Conservation (phyloP, 768 basidiomycete species). For the Boletus rubroflammeus region DNA sequence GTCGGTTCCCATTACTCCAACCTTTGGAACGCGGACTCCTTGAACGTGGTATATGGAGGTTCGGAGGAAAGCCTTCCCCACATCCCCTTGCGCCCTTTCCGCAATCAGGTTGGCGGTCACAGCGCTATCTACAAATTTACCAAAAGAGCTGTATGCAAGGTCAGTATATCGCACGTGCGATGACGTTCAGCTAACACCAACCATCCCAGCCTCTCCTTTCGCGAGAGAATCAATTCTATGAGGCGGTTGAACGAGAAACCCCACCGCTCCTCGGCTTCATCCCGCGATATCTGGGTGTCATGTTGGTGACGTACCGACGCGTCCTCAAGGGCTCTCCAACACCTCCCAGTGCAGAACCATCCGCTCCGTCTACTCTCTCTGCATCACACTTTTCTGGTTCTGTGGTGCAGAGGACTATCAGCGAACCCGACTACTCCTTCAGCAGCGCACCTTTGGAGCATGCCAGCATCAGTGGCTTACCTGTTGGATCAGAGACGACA, state of each 20-base stretch:
- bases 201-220: conserved; percentile 81
- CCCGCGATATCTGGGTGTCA: conserved; percentile 97
- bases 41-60: conserved; percentile 41
- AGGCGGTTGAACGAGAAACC: conserved; percentile 90
- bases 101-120: conserved; percentile 98
- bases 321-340: conserved; percentile 47
- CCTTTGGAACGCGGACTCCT: conserved; percentile 32
- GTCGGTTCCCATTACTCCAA: background rate
- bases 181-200: conserved; percentile 11
- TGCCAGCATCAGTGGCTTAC: background rate
- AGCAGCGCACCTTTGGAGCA: background rate
- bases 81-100: conserved; percentile 91
- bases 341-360: conserved; percentile 16
- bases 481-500: conserved; percentile 41
- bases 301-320: conserved; percentile 94
- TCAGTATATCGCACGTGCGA: conserved; percentile 36
- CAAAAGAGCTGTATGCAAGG: conserved; percentile 97
- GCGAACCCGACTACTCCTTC: conserved; percentile 19
- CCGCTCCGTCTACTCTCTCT: conserved; percentile 15
- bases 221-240: conserved; percentile 96
- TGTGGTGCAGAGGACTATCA: conserved; percentile 27
- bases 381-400: conserved; percentile 25
- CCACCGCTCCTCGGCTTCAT: conserved; percentile 92
- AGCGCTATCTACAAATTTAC: conserved; percentile 98
- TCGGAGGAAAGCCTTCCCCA: conserved; percentile 69